Evolutionary conservation across 345 rosid species (phyloP).

Genomic region (Linum trigynum): DNA sequence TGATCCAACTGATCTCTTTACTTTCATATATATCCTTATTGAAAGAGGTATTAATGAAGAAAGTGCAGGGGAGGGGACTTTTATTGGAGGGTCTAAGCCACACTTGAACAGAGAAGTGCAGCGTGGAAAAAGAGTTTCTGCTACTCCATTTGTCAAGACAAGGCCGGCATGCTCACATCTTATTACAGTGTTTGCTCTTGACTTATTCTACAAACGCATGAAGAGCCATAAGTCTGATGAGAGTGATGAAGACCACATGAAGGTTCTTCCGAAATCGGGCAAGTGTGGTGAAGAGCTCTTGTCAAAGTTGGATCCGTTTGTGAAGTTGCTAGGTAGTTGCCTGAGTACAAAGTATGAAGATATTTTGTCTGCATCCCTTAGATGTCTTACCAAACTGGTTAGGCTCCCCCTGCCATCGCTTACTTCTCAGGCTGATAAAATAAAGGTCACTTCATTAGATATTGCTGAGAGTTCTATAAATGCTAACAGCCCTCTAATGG

Average conservation of each 20-base stretch:
- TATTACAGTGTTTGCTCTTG: conserved; percentile 69
- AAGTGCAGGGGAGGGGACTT: conserved; percentile 27
- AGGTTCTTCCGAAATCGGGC: conserved; percentile 24
- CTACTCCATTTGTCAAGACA: conserved; percentile 24
- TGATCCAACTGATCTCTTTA: conserved; percentile 58
- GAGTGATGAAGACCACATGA: conserved; percentile 29
- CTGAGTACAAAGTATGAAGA: conserved; percentile 83
- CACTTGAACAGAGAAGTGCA: conserved; percentile 16
- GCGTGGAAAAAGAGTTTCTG: conserved; percentile 19
- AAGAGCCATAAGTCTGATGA: conserved; percentile 45
- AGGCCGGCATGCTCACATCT: conserved; percentile 51
- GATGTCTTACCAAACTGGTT: conserved; percentile 62
- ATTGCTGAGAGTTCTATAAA: conserved; percentile 53
- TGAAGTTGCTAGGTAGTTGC: conserved; percentile 53
- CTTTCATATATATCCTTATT: conserved; percentile 53
- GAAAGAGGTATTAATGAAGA: conserved; percentile 50
- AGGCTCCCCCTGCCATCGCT: conserved; percentile 76
- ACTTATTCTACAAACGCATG: conserved; percentile 42
- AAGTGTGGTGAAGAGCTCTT: conserved; percentile 32
- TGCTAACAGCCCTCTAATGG: conserved; percentile 51
- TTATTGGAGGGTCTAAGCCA: conserved; percentile 21
- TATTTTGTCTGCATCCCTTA: conserved; percentile 59
- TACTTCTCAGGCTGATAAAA: conserved; percentile 56
- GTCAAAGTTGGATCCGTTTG: conserved; percentile 81
- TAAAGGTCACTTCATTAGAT: conserved; percentile 58